phyloP scores from a whole-genome alignment of 1,284 basidiomycete genomes.

The Cutaneotrichosporon cyanovorans region DNA sequence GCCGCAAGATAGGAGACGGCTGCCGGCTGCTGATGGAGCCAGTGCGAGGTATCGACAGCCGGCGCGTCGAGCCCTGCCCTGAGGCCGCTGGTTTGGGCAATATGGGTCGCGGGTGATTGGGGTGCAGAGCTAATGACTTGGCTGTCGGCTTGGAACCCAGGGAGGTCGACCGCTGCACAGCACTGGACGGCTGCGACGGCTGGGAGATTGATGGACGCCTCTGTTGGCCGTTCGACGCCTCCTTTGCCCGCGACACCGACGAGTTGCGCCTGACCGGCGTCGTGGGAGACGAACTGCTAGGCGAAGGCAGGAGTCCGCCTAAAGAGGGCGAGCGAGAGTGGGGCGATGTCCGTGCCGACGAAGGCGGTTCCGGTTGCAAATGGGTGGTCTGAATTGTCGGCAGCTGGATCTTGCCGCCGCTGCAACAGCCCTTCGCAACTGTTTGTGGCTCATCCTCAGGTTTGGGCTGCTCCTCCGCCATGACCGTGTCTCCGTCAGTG shows the following conservation, averaged over 20 bases:
- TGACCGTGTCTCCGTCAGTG: conserved; percentile 27
- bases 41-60: conserved; percentile 8
- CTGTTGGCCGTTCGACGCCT: conserved; percentile 6
- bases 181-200: conserved; percentile 19
- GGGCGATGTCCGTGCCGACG: neutral
- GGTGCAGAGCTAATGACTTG: conserved; percentile 31
- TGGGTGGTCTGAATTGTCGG: neutral
- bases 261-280: conserved; percentile 3
- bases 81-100: conserved; percentile 23
- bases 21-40: conserved; percentile 9
- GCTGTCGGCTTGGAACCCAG: conserved; percentile 22
- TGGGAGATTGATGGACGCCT: conserved; percentile 24
- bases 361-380: neutral
- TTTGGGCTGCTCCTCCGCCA: conserved; percentile 5
- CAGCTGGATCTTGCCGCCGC: neutral
- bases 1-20: conserved; percentile 7
- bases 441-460: neutral
- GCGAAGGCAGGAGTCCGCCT: conserved; percentile 3
- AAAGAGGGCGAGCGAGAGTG: neutral
- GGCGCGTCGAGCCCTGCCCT: neutral
- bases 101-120: conserved; percentile 27
- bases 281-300: conserved; percentile 9
- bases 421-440: conserved; percentile 6
- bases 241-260: conserved; percentile 18
- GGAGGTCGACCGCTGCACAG: conserved; percentile 22